Percentiles rank a stretch among this genome's conserved stretches.
phyloP scores from a whole-genome alignment of 768 basidiomycete species.

The Amanita muscaria region DNA sequence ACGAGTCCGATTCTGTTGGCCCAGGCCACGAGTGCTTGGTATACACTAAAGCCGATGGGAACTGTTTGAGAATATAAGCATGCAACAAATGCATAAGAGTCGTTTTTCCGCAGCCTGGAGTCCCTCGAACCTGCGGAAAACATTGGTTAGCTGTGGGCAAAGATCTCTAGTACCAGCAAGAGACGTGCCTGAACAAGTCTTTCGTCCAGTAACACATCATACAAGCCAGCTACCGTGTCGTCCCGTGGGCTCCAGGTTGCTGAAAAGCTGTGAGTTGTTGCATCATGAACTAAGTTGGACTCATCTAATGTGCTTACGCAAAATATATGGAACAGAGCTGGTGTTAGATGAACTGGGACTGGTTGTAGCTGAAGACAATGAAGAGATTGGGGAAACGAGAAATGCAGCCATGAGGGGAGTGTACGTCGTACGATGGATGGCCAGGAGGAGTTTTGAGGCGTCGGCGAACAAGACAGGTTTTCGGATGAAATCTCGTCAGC shows the following conservation, averaged over 20 bases:
- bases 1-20: neutral
- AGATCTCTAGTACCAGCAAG: conserved; percentile 4
- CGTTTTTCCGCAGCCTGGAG: conserved; percentile 7
- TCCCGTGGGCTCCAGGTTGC: neutral
- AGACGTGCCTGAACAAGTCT: conserved; percentile 4
- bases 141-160: neutral
- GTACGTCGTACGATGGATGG: too few species aligned
- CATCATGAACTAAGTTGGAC: neutral
- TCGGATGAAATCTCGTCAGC: neutral
- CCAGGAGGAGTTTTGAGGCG: too few species aligned
- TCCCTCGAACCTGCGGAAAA: conserved; percentile 10
- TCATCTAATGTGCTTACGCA: neutral
- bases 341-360: too few species aligned
- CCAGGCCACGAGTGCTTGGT: neutral
- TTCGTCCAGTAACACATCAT: neutral
- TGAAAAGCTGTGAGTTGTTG: conserved; percentile 1
- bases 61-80: conserved; percentile 7
- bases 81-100: conserved; percentile 6
- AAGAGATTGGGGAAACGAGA: too few species aligned
- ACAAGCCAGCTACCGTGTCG: conserved; percentile 2
- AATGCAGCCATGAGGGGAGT: too few species aligned
- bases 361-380: too few species aligned
- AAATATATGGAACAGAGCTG: too few species aligned
- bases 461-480: too few species aligned
- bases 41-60: neutral